Evolutionary conservation across 1,139 yeast species (phyloP), one percentile per base, ranked within the genome.

Genomic region (Taphrina communis): DNA sequence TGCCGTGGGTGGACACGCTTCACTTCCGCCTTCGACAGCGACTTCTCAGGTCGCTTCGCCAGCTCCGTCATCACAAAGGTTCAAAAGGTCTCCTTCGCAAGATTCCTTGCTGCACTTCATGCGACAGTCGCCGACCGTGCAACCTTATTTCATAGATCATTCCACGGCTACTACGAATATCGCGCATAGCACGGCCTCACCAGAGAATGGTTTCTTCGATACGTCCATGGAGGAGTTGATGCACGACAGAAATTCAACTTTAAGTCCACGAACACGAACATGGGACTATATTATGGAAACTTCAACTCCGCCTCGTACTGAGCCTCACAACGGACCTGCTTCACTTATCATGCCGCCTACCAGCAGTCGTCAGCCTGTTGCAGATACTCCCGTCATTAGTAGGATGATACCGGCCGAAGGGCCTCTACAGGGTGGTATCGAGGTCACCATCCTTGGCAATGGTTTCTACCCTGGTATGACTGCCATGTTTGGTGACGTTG

Each of bases 341-440:
- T 44, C 51, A 12, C 58, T 41, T 21, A 42, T 62, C 39, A 62
- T 31, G 66, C 59, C 59, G 7, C 58, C 48, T 7, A 25, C 41
- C 6, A 39, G 12, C 25, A 44, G 21, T 12, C 41, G 21, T 11
- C 63, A 31, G 25, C 25, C 63, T n/a, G 9, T 38, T n/a, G 12
- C 42, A 5, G 66, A 52, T 8, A 48, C 35, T 25, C 71, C 71
- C 11, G 44, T 46, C 21, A 69, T 70, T 61, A 58, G 61, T 25
- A 83, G 96, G 72, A 89, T 94, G 14, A 92, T 94, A 70, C 99
- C 99, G 0, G 88, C 96, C 0, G 96, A 90, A 77, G 99, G 99
- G 1, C 96, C 97, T 8, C 84, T 91, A 21, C 85, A 97, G 74
- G 99, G 99, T 72, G 99, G 99, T 58, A 89, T 92, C 55, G 99